Conservation (phyloP, 495 filamentous ascomycete species). For the Daldinia vernicosa region DNA sequence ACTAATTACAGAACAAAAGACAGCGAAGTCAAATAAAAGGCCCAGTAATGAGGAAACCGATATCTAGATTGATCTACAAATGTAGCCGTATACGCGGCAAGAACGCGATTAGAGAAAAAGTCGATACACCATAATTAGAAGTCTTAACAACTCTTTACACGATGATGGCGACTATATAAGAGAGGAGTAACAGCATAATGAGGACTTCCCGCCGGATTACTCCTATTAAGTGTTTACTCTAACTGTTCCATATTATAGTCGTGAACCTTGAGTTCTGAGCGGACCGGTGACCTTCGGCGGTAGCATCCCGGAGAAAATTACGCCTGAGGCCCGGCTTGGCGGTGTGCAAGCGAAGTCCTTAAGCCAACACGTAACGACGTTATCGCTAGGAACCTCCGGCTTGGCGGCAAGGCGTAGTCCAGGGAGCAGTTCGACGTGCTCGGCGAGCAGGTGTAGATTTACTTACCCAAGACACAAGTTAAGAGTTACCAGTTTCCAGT, state of each 20-base stretch:
- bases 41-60: not conserved
- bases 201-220: not conserved
- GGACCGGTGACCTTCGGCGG: slow-evolving; percentile 72
- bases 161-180: slow-evolving; percentile 20
- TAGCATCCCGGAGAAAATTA: slow-evolving; percentile 65
- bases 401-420: slow-evolving; percentile 76
- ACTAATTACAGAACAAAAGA: slow-evolving; percentile 2
- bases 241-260: not conserved
- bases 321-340: slow-evolving; percentile 69
- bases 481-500: slow-evolving; percentile 6
- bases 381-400: slow-evolving; percentile 70
- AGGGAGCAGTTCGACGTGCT: slow-evolving; percentile 72
- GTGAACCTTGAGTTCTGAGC: slow-evolving; percentile 48
- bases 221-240: not conserved
- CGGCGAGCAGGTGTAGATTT: slow-evolving; percentile 72
- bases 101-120: not conserved
- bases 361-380: slow-evolving; percentile 70
- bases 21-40: not conserved
- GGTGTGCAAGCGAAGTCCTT: slow-evolving; percentile 70
- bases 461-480: slow-evolving; percentile 61
- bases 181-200: not conserved
- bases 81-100: slow-evolving; percentile 1
- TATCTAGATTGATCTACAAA: slow-evolving; percentile 21
- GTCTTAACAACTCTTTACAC: not conserved
- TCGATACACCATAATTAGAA: not conserved